Base-by-base conservation (phyloP, 768 basidiomycete species). In the Leccinum broughii region DNA sequence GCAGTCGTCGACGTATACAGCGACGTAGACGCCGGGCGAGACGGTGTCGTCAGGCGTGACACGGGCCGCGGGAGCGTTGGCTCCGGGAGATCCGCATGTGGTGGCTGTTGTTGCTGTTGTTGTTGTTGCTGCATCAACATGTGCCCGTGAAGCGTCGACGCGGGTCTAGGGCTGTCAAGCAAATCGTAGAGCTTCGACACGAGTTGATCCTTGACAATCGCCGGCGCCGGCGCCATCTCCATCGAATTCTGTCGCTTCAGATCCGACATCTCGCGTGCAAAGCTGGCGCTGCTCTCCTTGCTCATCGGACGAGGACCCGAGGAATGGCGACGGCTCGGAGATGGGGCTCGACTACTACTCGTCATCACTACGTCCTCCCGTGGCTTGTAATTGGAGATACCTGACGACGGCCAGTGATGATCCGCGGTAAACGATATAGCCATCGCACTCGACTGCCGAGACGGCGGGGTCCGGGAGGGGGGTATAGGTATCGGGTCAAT, bases 121-220 rank as follows among this genome's bases (percentile, higher is more conserved):
- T 39, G 37, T 3, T 17, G 37, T 7, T 39, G 37, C 15, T 35
- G 34, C 34, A 35, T 35, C 34, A 39, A 17, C 69, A 77, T 74
- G 64, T 70, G 80, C n/a, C 14, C 61, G 44, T 82, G 75, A 4
- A 83, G 61, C 6, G 63, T 80, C 4, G 83, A 75, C 5, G 82
- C 72, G 22, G 76, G 66, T 49, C 70, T 64, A 17, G 78, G 71
- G 55, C 80, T 79, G 51, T 75, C 76, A 13, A 85, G 77, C 10
- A 85, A 72, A 59, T 83, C 81, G 32, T 81, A 74, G 8, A 86
- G 69, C 59, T 80, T 77, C 39, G 74, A 68, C 66, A 65, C 76
- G 71, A 70, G 66, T 64, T 65, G 71, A 50, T 74, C 70, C 54
- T 73, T 75, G 51, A 7, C 3, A 39, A 8, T 39, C 17, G 17